Evolutionary conservation across 106 monocot species (phyloP).

Genomic region (Dendrobium catenatum): DNA sequence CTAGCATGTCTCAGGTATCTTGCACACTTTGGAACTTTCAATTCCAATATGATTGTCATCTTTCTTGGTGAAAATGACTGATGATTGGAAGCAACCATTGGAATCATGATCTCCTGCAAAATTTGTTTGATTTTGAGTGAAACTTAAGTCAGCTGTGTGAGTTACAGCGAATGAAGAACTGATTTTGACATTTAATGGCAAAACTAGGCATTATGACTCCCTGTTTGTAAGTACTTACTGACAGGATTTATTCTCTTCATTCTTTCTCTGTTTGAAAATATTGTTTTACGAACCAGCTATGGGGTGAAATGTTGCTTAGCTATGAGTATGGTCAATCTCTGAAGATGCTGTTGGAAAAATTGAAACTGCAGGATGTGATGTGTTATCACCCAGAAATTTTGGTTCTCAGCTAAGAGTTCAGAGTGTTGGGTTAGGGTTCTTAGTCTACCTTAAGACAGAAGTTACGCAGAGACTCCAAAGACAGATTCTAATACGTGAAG

Average conservation of each 20-base stretch:
- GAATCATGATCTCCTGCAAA: neutral
- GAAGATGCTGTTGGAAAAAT: neutral
- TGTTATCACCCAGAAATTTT: neutral
- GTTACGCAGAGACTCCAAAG: neutral
- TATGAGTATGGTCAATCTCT: neutral
- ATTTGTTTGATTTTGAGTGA: neutral
- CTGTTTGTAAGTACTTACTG: conserved; percentile 2
- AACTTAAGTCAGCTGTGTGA: neutral
- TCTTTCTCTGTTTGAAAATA: neutral
- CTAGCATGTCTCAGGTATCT: neutral
- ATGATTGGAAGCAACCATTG: neutral
- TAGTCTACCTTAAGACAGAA: neutral
- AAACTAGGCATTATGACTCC: neutral
- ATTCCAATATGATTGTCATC: neutral
- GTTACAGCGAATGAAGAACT: neutral
- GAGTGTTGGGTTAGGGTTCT: neutral
- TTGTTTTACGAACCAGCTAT: neutral
- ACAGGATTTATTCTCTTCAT: neutral
- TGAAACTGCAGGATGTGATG: neutral
- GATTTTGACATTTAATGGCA: neutral
- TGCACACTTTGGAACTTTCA: neutral
- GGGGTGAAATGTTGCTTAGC: neutral
- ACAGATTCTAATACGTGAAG: neutral
- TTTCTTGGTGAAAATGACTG: neutral
- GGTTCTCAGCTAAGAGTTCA: neutral